Percentiles rank a stretch among this genome's conserved stretches.
These are phyloP conservation scores for Prunella vulgaris DNA, from an alignment of 257 asterid genomes.

Conservation along the genomic window DNA sequence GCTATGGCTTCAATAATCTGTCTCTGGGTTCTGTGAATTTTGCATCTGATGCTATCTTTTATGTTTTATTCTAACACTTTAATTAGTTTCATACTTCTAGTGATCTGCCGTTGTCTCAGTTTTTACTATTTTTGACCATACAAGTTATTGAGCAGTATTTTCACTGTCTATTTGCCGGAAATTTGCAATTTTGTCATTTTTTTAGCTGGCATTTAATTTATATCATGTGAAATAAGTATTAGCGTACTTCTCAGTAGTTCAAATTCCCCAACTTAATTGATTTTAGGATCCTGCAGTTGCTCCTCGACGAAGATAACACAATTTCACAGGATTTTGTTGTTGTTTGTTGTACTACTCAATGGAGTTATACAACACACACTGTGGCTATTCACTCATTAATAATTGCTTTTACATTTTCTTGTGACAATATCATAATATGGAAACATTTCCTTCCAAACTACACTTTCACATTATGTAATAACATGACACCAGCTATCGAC, in stretches of 20 bases:
- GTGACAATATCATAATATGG: background rate
- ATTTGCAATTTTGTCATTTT: background rate
- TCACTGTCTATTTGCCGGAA: background rate
- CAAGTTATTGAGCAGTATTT: conserved; percentile 1
- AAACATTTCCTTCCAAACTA: background rate
- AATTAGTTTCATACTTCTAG: background rate
- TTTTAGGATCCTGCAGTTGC: background rate
- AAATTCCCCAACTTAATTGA: conserved; percentile 7
- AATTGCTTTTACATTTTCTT: background rate
- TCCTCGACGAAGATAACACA: background rate
- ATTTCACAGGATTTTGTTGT: conserved; percentile 1
- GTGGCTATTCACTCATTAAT: background rate
- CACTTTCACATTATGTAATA: background rate
- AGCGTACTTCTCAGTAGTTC: background rate
- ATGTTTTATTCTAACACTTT: background rate
- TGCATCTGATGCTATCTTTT: background rate
- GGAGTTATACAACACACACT: conserved; percentile 5
- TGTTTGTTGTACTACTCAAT: conserved; percentile 1
- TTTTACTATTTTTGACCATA: background rate
- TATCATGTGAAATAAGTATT: background rate
- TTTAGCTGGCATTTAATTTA: background rate
- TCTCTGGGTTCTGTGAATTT: background rate
- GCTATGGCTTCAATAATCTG: conserved; percentile 1
- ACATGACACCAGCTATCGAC: background rate
- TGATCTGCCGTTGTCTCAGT: background rate